Base-by-base conservation (phyloP, 345 rosid species). In the Carallia brachiata region DNA sequence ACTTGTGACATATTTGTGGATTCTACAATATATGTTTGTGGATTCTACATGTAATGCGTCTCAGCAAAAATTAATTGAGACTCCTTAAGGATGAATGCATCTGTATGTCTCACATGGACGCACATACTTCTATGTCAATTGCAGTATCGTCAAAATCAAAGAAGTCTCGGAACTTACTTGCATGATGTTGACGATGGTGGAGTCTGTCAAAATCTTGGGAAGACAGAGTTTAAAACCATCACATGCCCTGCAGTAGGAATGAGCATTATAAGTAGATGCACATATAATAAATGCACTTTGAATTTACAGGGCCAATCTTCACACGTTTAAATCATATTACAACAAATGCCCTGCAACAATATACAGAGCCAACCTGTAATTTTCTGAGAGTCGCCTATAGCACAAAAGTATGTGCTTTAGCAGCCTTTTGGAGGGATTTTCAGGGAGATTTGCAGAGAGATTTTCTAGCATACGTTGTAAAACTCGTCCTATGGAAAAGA, bases 381-480 rank as follows among this genome's bases (percentile, higher is more conserved):
- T 71, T n/a, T 70, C 52, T 10, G 96, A 86, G 68, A 86, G 82
- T 70, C 72, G 82, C 10, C 12, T 58, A 69, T 84, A 90, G 79
- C 91, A 86, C 70, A 73, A 30, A 36, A 77, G 67, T 19, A 88
- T 69, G 55, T 39, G 74, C 60, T 71, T 79, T 10, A 81, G 73
- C 74, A 85, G 76, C 60, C 64, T 52, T 19, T 40, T 76, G 7
- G 69, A 36, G 48, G 69, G 60, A 28, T 58, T 63, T n/a, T 28
- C 36, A n/a, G 64, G 48, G 1, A 66, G 36, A 27, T 47, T 55
- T 30, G 52, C 56, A 7, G 40, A 12, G 13, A 81, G 70, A n/a
- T 52, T 54, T 44, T 61, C 68, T 23, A 85, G 64, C 71, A 83
- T 56, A 18, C 23, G 63, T 6, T 60, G 73, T 40, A 89, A 74